Conservation (phyloP, 352 stramenopile species). For the Phytopythium vexans region DNA sequence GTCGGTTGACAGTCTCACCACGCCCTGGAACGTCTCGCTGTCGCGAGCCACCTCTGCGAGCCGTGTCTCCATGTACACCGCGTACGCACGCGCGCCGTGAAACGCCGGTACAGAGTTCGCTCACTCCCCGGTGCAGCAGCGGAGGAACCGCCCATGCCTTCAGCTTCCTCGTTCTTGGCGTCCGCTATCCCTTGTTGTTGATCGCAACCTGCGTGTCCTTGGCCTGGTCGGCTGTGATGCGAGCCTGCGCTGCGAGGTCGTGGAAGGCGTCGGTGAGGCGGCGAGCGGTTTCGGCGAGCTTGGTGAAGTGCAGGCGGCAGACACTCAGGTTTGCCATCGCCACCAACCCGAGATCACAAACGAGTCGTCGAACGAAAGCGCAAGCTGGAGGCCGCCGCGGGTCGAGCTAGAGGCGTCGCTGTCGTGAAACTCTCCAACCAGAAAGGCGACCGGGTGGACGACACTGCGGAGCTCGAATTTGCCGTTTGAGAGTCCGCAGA, state of each 20-base stretch:
- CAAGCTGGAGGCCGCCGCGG: conserved; percentile 20
- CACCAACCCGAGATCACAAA: conserved; percentile 68
- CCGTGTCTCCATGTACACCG: conserved; percentile 55
- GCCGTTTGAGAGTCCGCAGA: conserved; percentile 77
- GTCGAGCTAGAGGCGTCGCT: conserved; percentile 8
- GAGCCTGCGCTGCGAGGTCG: conserved; percentile 38
- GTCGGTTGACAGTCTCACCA: conserved; percentile 44
- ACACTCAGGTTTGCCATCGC: conserved; percentile 79
- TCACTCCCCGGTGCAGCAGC: conserved; percentile 12
- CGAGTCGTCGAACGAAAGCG: conserved; percentile 83
- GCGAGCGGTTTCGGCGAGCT: conserved; percentile 38
- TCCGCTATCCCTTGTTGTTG: conserved; percentile 44
- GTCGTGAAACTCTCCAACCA: conserved; percentile 82
- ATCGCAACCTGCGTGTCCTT: conserved; percentile 47
- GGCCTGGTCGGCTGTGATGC: conserved; percentile 50
- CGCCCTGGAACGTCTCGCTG: conserved; percentile 48
- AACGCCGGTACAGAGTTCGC: conserved; percentile 51
- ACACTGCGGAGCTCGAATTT: conserved; percentile 72
- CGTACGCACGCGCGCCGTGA: conserved; percentile 71
- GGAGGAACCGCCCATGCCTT: conserved; percentile 14
- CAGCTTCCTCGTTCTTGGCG: conserved; percentile 41
- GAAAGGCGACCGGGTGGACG: conserved; percentile 52
- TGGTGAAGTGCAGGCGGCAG: conserved; percentile 53
- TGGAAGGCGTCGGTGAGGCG: conserved; percentile 33
- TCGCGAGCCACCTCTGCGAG: conserved; percentile 27